Percentiles rank a stretch among this genome's conserved stretches.
Evolutionary conservation across 495 filamentous ascomycete genomes (phyloP).

Genomic region (Talaromyces proteolyticus): DNA sequence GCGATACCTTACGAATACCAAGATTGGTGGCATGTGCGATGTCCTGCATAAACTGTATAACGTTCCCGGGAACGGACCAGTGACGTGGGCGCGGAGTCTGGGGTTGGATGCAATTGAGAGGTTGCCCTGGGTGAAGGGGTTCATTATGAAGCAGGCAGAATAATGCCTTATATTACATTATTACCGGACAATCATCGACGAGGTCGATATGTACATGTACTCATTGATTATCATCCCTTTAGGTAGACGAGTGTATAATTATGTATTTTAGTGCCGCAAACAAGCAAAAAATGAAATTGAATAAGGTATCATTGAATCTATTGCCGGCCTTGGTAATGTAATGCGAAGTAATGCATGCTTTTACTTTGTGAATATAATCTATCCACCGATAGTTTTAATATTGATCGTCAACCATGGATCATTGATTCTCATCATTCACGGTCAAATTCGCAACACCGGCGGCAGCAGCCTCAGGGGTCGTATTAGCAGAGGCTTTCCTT

Average conservation of each 20-base stretch:
- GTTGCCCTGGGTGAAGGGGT: slow-evolving; percentile 72
- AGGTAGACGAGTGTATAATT: too few species aligned
- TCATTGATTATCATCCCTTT: too few species aligned
- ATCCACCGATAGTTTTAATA: not conserved
- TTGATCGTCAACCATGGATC: not conserved
- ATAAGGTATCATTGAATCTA: slow-evolving; percentile 7
- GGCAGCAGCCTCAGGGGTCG: not conserved
- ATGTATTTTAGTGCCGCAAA: slow-evolving; percentile 9
- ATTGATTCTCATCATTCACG: not conserved
- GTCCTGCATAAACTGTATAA: slow-evolving; percentile 91
- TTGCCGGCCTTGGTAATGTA: too few species aligned
- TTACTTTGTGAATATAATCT: not conserved
- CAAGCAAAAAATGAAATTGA: slow-evolving; percentile 8
- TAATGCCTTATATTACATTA: slow-evolving; percentile 15
- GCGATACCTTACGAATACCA: slow-evolving; percentile 75
- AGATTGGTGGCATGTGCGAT: slow-evolving; percentile 84
- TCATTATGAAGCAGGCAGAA: slow-evolving; percentile 87
- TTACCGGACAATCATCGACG: too few species aligned
- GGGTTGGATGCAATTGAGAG: slow-evolving; percentile 74
- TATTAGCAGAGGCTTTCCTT: not conserved
- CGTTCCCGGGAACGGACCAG: slow-evolving; percentile 58
- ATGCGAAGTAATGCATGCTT: too few species aligned
- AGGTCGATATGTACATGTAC: too few species aligned
- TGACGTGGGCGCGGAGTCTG: slow-evolving; percentile 69
- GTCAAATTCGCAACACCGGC: not conserved